Percentiles rank a stretch among this genome's conserved stretches.
Evolutionary conservation across 202 grass and related monocot genomes (phyloP).

Genomic region (Panicum virgatum): DNA sequence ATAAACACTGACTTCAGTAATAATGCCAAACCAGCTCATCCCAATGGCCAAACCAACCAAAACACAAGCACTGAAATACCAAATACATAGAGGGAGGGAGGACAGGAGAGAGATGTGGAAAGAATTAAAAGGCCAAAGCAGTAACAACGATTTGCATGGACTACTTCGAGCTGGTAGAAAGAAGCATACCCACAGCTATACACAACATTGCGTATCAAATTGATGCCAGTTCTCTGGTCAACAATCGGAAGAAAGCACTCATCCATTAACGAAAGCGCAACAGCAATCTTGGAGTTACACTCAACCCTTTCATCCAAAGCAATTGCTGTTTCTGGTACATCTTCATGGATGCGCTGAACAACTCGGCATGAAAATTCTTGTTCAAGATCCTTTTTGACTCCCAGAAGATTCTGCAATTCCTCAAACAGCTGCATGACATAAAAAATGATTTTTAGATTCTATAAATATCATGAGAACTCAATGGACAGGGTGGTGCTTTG

Average conservation of each 20-base stretch:
- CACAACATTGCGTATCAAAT: constrained; percentile 86
- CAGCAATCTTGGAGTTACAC: constrained; percentile 86
- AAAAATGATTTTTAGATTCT: constrained; percentile 15
- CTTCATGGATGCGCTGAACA: constrained; percentile 64
- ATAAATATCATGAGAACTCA: neutral
- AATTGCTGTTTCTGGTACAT: constrained; percentile 57
- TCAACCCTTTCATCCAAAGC: constrained; percentile 57
- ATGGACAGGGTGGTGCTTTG: neutral
- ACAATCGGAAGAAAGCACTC: constrained; percentile 93
- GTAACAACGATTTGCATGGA: constrained; percentile 21
- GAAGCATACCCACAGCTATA: constrained; percentile 89
- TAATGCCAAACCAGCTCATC: neutral
- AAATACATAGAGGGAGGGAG: neutral
- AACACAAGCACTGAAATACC: neutral
- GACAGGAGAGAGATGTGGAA: neutral
- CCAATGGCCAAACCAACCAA: neutral
- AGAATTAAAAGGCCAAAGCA: constrained; percentile 32
- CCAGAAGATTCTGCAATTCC: constrained; percentile 75
- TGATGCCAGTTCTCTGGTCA: constrained; percentile 96
- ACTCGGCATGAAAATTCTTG: constrained; percentile 75
- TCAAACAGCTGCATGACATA: constrained; percentile 67
- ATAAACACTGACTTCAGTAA: constrained; percentile 17
- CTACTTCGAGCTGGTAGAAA: constrained; percentile 17
- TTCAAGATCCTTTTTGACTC: constrained; percentile 75
- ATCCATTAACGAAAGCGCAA: constrained; percentile 87